A percentile compares a stretch with the other conserved stretches of the same genome.
Conservation (phyloP, 176 grass and related monocot species). For the Neostapfia colusana region DNA sequence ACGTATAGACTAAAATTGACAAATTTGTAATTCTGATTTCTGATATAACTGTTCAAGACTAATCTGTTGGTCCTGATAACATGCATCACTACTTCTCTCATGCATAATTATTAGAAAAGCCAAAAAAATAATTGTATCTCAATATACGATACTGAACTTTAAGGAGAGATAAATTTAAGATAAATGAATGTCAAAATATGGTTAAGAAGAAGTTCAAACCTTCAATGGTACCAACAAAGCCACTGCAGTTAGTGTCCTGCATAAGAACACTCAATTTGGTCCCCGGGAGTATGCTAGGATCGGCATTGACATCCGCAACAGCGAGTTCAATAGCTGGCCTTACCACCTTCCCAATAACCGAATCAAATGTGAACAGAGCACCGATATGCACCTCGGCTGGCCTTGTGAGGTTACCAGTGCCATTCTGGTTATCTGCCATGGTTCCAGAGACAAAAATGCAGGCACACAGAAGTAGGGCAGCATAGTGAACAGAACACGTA, state of each 20-base stretch:
- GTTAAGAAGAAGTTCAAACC: conserved; percentile 29
- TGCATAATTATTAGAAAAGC: background rate
- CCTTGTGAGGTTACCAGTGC: conserved; percentile 14
- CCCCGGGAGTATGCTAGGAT: conserved; percentile 49
- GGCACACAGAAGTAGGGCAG: conserved; percentile 25
- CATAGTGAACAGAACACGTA: conserved; percentile 43
- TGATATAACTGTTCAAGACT: background rate
- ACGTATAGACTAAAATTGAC: background rate
- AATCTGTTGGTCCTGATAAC: background rate
- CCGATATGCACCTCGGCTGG: conserved; percentile 55
- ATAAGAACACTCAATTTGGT: conserved; percentile 51
- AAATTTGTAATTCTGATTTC: conserved; percentile 1
- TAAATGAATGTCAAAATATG: background rate
- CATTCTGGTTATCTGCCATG: conserved; percentile 35
- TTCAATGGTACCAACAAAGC: conserved; percentile 69
- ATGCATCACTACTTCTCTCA: background rate
- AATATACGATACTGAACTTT: background rate
- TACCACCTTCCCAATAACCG: conserved; percentile 55
- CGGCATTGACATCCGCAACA: conserved; percentile 65
- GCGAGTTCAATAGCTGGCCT: conserved; percentile 66
- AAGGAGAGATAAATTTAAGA: background rate
- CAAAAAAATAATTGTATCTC: background rate
- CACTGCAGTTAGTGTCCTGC: conserved; percentile 82
- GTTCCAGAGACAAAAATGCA: conserved; percentile 26
- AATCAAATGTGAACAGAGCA: conserved; percentile 67